A percentile compares a stretch with the other conserved stretches of the same genome.
phyloP scores from a whole-genome alignment of 169 alveolate genomes.

The Eimeria brunetti region DNA sequence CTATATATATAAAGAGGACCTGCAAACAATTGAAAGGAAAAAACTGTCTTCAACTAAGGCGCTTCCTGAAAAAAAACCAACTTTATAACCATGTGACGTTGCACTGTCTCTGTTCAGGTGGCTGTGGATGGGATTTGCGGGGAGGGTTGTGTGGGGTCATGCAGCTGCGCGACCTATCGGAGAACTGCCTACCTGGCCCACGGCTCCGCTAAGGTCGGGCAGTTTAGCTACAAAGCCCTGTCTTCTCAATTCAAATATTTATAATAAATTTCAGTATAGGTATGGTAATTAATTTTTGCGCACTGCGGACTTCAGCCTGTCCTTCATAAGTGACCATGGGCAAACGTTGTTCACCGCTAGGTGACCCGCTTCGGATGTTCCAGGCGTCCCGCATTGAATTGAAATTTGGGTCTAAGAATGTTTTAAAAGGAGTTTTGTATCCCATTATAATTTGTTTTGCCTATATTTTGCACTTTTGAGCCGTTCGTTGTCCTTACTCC shows the following conservation, averaged over 20 bases:
- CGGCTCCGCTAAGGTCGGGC: slow-evolving; percentile 16
- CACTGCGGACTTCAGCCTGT: neutral
- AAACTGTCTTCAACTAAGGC: neutral
- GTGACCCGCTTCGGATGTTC: neutral
- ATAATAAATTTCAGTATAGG: neutral
- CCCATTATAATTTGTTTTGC: neutral
- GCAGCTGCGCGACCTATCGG: slow-evolving; percentile 69
- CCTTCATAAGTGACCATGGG: neutral
- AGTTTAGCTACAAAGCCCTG: neutral
- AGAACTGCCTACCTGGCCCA: slow-evolving; percentile 22
- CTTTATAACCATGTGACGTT: slow-evolving; percentile 39
- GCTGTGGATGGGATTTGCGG: neutral
- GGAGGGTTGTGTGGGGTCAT: slow-evolving; percentile 62
- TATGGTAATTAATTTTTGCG: neutral
- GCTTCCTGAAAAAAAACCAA: slow-evolving; percentile 24
- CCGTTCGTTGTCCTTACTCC: neutral
- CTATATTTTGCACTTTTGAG: neutral
- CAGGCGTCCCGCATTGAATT: neutral
- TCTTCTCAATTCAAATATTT: neutral
- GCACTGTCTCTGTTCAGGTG: neutral
- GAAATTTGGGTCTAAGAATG: neutral
- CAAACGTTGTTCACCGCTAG: neutral
- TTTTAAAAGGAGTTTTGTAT: neutral
- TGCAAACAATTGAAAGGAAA: neutral
- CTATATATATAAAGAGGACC: neutral